Base-by-base conservation (phyloP, 140 eudicot species). In the Anethum foeniculum region DNA sequence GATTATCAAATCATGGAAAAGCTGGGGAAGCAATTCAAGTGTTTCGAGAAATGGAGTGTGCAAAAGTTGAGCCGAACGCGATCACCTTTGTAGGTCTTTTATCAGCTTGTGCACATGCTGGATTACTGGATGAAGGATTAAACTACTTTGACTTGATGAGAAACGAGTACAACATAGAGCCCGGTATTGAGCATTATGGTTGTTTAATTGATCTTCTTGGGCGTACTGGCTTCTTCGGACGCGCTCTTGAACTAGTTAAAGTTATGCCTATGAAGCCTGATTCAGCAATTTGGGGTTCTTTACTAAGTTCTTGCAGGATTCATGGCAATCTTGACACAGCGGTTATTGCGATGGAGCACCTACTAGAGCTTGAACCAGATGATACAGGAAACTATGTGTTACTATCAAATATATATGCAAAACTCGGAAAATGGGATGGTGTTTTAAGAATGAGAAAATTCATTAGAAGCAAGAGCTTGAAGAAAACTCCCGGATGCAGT, bases 81-180 rank as follows among this genome's bases (percentile, higher is more conserved):
- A 85, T 88, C 83, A 88, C 89, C 47, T 85, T 83, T 5, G 87
- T 88, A n/a, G 88, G 91, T 81, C 85, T 88, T 77, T 76, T 88
- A 60, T 83, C 91, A 39, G 91, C 88, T 9, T 88, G 91, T 78
- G 84, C 86, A 25, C 88, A 83, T 58, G 85, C 84, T 0, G 91
- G 91, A 49, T 79, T 83, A 27, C 27, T 88, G 19, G 79, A 78
- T 75, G 83, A 81, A 23, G 91, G 91, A 18, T 78, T 85, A 64
- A 88, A 71, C 32, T 87, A 82, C 82, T 88, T 88, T 7, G 64
- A 81, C 71, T 85, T 83, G 48, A 85, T 85, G 91, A 83, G 36
- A 81, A 80, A 16, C 4, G 80, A 82, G 77, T 87, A 85, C 47
- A 82, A 81, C 21, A 49, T 87, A 39, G 82, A 82, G 32, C 91